Evolutionary conservation across 2,329 filamentous ascomycete genomes (phyloP), one percentile per base, ranked within the genome.

Genomic region (Diaporthe velutina): DNA sequence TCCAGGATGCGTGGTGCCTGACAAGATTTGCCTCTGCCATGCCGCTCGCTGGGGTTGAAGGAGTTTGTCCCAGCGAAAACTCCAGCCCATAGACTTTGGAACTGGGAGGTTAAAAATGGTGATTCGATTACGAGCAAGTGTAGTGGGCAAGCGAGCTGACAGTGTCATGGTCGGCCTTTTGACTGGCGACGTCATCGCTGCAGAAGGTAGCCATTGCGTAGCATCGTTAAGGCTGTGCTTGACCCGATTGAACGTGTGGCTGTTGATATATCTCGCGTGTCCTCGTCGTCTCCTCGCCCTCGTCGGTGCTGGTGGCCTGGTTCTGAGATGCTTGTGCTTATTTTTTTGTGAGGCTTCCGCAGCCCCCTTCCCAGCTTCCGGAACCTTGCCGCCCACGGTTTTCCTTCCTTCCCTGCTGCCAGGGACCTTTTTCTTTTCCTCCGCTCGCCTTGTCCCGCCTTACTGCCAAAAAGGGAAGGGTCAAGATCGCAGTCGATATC

Each of bases 231-330:
- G 61, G 61, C 40, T 45, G 45, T 19, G 28, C 9, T 67, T 67
- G 61, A 67, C 61, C 61, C 61, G 61, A 35, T 48, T 42, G n/a
- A 45, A 67, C 38, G 15, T 38, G n/a, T 50, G 58, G 38, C 58
- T 45, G 58, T 45, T 22, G n/a, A 64, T 64, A 64, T 45, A 64
- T 64, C 40, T 64, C 58, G 58, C 17, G 15, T 45, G 40, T 64
- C 35, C 25, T 58, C 57, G 22, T 64, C 57, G 55, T 38, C 57
- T 25, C 12, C n/a, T 19, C 25, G 35, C 10, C 22, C 28, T 33
- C 33, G 22, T 30, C 13, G 15, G 15, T 19, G 58, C 1, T 64
- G 58, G 35, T 61, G 58, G 5, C 35, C 40, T 22, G 58, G 40
- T n/a, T 19, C 40, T 42, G 38, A 42, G 3, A 22, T 30, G 58